Evolutionary conservation across 2,329 filamentous ascomycete species (phyloP).

Genomic region (Escovopsis weberi): DNA sequence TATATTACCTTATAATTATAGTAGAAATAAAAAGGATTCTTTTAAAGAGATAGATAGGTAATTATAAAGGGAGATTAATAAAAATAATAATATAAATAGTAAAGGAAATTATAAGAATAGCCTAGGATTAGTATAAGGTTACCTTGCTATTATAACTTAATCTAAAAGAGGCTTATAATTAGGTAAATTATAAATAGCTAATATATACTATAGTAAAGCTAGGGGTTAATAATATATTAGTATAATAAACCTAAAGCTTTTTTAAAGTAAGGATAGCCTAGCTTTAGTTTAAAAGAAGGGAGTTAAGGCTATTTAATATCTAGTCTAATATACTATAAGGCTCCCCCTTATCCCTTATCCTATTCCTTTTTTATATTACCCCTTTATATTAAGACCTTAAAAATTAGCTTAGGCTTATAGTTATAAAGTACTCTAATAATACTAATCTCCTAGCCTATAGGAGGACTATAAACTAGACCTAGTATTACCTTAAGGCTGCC

Average conservation of each 20-base stretch:
- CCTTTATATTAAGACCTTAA: not conserved
- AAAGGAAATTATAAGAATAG: not conserved
- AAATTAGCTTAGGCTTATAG: not conserved
- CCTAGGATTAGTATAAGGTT: not conserved
- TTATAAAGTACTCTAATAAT: not conserved
- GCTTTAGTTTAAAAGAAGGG: not conserved
- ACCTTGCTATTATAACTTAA: not conserved
- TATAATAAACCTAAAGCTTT: not conserved
- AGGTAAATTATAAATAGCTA: not conserved
- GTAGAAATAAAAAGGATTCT: not conserved
- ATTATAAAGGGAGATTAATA: not conserved
- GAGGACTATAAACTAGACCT: not conserved
- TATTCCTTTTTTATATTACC: not conserved
- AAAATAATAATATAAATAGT: not conserved
- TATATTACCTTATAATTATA: not conserved
- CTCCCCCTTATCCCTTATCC: not conserved
- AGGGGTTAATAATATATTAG: not conserved
- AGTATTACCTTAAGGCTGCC: not conserved
- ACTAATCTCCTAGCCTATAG: not conserved
- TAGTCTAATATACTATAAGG: not conserved
- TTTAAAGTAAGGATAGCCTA: not conserved
- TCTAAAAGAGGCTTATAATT: not conserved
- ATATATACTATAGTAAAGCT: not conserved
- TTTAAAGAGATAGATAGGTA: not conserved
- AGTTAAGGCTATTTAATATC: not conserved